Conservation (phyloP, 2,329 filamentous ascomycete genomes). For the Parasarocladium wereldwijsianum region DNA sequence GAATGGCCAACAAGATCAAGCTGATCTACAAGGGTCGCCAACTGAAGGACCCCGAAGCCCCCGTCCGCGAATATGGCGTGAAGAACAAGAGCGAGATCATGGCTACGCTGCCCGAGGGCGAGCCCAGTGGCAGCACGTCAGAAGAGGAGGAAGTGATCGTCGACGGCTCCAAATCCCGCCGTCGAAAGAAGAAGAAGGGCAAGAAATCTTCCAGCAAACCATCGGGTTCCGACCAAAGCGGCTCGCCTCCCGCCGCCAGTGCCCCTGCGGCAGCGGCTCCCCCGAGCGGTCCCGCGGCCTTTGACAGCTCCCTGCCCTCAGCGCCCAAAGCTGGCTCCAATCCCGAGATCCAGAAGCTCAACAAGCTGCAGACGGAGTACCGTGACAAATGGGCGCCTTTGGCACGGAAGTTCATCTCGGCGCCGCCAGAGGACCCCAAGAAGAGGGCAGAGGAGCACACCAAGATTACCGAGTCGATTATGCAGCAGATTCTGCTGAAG, state of each 20-base stretch:
- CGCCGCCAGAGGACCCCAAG: conserved; percentile 49
- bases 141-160: conserved; percentile 28
- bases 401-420: conserved; percentile 43
- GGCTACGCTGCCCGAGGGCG: conserved; percentile 25
- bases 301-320: too few relatives aligned
- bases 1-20: conserved; percentile 38
- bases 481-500: conserved; percentile 65
- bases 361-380: conserved; percentile 51
- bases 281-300: too few relatives aligned
- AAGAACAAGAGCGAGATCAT: conserved; percentile 47
- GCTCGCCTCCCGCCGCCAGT: conserved; percentile 12
- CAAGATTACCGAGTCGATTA: conserved; percentile 58
- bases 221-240: conserved; percentile 25
- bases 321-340: too few relatives aligned
- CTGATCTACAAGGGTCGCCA: conserved; percentile 61
- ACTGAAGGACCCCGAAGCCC: conserved; percentile 47
- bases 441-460: conserved; percentile 63
- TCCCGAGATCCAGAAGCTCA: conserved; percentile 48
- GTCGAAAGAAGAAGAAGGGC: conserved; percentile 11
- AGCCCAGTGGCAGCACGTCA: conserved; percentile 16
- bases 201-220: conserved; percentile 27
- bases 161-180: conserved; percentile 15
- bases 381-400: conserved; percentile 48
- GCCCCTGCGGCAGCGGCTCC: background rate
- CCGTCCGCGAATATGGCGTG: conserved; percentile 45